Evolutionary conservation across 2,329 filamentous ascomycete species (phyloP).

Genomic region (Myriosclerotinia duriaeana): DNA sequence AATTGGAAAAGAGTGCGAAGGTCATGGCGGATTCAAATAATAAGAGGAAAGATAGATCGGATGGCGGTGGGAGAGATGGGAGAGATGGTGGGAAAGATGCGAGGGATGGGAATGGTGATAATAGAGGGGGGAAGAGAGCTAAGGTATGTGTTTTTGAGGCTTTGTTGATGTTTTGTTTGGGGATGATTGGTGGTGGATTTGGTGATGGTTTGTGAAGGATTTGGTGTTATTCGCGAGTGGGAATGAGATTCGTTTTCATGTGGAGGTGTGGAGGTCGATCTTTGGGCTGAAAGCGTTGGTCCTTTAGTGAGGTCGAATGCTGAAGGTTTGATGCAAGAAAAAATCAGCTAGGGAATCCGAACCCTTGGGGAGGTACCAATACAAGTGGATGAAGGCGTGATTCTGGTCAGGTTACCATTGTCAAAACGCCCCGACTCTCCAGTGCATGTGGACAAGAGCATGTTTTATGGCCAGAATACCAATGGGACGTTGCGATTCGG

Average conservation of each 20-base stretch:
- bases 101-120: conserved; percentile 12
- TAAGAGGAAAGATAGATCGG: conserved; percentile 27
- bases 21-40: conserved; percentile 22
- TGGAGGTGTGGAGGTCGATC: no score
- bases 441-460: no score
- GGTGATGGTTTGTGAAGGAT: neutral
- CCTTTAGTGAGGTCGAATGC: no score
- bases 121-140: conserved; percentile 26
- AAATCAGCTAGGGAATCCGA: no score
- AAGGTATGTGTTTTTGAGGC: neutral
- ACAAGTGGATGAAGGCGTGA: no score
- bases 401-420: neutral
- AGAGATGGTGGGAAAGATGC: conserved; percentile 10
- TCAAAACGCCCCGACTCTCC: no score
- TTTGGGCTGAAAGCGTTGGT: neutral
- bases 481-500: neutral
- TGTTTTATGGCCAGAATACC: neutral
- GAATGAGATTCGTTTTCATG: neutral
- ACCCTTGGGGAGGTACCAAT: no score
- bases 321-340: no score
- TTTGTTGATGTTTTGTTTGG: neutral
- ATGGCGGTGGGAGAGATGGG: conserved; percentile 7
- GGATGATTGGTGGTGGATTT: neutral
- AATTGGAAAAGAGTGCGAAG: neutral
- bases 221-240: neutral